phyloP scores from a whole-genome alignment of 352 stramenopile genomes.

The Lagenidium giganteum region DNA sequence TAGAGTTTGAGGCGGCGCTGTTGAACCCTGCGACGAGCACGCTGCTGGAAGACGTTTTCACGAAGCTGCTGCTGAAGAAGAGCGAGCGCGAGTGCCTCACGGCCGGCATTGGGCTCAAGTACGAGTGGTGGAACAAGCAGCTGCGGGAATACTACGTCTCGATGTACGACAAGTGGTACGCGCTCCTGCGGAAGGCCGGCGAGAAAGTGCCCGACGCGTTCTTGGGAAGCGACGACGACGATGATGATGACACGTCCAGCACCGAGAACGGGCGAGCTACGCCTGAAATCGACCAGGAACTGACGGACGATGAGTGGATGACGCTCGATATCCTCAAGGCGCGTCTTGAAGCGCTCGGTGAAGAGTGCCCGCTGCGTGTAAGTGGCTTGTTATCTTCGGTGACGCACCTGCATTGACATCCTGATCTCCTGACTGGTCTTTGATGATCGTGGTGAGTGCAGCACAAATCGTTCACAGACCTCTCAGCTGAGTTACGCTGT shows the following conservation, averaged over 20 bases:
- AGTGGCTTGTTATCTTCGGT: neutral
- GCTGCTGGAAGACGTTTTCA: slow-evolving; percentile 68
- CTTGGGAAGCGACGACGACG: slow-evolving; percentile 51
- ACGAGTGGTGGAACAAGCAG: slow-evolving; percentile 78
- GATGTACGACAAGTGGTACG: slow-evolving; percentile 69
- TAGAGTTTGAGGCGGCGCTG: slow-evolving; percentile 69
- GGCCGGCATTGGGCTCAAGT: slow-evolving; percentile 58
- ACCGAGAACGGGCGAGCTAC: slow-evolving; percentile 17
- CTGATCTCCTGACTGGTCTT: slow-evolving; percentile 5
- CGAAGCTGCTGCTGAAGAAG: slow-evolving; percentile 65
- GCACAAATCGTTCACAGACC: slow-evolving; percentile 56
- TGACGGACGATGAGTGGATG: slow-evolving; percentile 64
- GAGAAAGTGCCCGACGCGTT: slow-evolving; percentile 43
- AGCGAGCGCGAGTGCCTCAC: slow-evolving; percentile 55
- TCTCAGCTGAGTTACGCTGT: slow-evolving; percentile 50
- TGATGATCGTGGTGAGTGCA: no score
- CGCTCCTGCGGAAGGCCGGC: slow-evolving; percentile 50
- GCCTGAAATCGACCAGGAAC: slow-evolving; percentile 55
- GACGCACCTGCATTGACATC: neutral
- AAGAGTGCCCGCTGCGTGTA: slow-evolving; percentile 54
- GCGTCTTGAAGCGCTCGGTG: slow-evolving; percentile 40
- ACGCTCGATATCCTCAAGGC: slow-evolving; percentile 58
- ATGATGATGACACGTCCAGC: slow-evolving; percentile 13
- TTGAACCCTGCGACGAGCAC: slow-evolving; percentile 46
- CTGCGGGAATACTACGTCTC: slow-evolving; percentile 59